Percentiles rank a stretch among this genome's conserved stretches.
Evolutionary conservation across 2,329 filamentous ascomycete species (phyloP).

Genomic region (Zarea fungicola): DNA sequence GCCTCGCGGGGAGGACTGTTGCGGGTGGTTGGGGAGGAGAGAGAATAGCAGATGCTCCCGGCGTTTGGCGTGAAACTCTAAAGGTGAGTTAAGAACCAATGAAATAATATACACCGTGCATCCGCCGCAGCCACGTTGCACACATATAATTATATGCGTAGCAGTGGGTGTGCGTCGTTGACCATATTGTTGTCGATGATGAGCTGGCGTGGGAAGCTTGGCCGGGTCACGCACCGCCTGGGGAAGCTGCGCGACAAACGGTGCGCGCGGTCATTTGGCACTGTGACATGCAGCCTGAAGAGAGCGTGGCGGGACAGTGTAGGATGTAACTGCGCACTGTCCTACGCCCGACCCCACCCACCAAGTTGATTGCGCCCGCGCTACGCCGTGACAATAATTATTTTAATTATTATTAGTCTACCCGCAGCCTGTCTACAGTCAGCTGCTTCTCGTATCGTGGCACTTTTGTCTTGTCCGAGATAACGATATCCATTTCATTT

Average conservation of each 20-base stretch:
- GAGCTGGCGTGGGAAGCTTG: constrained; percentile 1
- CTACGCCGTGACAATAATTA: no score
- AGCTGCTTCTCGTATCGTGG: no score
- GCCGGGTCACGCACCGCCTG: neutral
- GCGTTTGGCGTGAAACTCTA: neutral
- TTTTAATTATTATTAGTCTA: no score
- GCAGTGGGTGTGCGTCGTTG: constrained; percentile 1
- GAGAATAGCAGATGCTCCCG: neutral
- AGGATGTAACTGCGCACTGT: neutral
- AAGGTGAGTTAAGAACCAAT: neutral
- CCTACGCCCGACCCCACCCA: constrained; percentile 6
- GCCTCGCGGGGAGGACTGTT: no score
- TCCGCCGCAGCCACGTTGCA: constrained; percentile 4
- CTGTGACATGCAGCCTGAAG: neutral
- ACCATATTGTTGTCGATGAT: neutral
- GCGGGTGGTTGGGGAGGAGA: neutral
- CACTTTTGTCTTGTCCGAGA: no score
- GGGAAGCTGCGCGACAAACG: neutral
- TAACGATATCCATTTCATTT: no score
- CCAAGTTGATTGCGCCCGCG: neutral
- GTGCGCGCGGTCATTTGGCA: neutral
- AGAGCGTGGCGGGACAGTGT: neutral
- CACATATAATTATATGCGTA: neutral
- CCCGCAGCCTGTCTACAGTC: no score
- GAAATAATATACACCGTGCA: neutral